Evolutionary conservation across 495 filamentous ascomycete genomes (phyloP).

Genomic region (Hypoxylon lenormandii): DNA sequence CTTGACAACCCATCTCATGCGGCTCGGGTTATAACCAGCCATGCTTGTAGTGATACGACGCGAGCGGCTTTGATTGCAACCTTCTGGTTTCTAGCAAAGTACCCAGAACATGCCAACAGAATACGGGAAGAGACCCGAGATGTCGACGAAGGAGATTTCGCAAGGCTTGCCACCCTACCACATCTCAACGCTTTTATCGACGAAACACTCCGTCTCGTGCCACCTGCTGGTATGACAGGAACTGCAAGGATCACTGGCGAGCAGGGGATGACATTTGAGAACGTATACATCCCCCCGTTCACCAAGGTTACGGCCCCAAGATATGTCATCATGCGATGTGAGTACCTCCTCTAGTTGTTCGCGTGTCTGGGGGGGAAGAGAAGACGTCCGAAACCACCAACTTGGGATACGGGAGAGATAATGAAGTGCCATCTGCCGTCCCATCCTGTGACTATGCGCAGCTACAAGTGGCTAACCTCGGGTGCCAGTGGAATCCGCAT

Average conservation of each 20-base stretch:
- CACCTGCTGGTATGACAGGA: conserved; percentile 30
- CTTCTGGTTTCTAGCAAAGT: conserved; percentile 33
- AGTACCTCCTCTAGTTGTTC: conserved; percentile 2
- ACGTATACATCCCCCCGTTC: conserved; percentile 28
- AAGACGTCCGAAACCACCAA: too few species aligned
- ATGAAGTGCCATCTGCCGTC: neutral
- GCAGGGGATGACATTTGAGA: conserved; percentile 27
- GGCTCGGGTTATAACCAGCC: neutral
- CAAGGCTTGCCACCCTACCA: conserved; percentile 16
- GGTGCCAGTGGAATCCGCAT: conserved; percentile 53
- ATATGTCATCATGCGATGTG: conserved; percentile 37
- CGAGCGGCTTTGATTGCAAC: conserved; percentile 20
- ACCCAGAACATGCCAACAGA: conserved; percentile 32
- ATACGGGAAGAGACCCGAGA: conserved; percentile 18
- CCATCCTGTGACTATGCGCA: neutral
- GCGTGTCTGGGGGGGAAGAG: conserved; percentile 6
- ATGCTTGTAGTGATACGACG: conserved; percentile 24
- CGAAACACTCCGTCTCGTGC: conserved; percentile 29
- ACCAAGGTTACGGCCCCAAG: conserved; percentile 33
- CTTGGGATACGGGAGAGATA: too few species aligned
- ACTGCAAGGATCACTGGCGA: conserved; percentile 29
- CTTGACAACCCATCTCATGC: neutral
- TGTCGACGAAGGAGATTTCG: conserved; percentile 14
- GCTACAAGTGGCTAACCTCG: neutral
- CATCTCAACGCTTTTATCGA: conserved; percentile 35